These are phyloP conservation scores for Mucor mucedo DNA, from an alignment of 371 early-diverging fungal genomes.

Conservation along the genomic window DNA sequence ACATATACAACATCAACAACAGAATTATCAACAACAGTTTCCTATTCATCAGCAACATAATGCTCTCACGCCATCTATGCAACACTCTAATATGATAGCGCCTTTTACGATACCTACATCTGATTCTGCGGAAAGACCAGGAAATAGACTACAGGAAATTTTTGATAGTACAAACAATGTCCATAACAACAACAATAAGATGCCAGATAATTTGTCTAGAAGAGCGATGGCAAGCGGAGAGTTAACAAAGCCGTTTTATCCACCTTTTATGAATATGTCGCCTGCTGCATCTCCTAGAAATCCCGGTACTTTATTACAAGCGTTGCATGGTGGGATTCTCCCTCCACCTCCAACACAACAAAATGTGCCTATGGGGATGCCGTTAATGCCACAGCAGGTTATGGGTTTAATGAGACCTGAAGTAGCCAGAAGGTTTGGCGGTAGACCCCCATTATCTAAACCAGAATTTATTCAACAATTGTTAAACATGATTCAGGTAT, in stretches of 20 bases:
- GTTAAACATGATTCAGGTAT: conserved; percentile 51
- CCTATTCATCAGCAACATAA: neutral
- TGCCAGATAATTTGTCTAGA: conserved; percentile 1
- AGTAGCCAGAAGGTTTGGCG: conserved; percentile 31
- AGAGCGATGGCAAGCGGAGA: conserved; percentile 25
- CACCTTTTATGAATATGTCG: conserved; percentile 31
- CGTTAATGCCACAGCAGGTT: conserved; percentile 32
- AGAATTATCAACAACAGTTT: conserved; percentile 9
- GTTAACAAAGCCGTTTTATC: conserved; percentile 36
- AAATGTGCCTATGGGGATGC: conserved; percentile 25
- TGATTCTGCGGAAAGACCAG: conserved; percentile 26
- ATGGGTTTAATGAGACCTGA: conserved; percentile 38
- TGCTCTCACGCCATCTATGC: conserved; percentile 20
- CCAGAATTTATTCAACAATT: conserved; percentile 58
- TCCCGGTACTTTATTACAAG: conserved; percentile 50
- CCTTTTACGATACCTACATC: conserved; percentile 13
- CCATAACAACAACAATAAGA: conserved; percentile 5
- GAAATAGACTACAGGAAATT: conserved; percentile 9
- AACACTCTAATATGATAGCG: conserved; percentile 2
- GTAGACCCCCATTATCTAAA: conserved; percentile 39
- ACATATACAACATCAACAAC: neutral
- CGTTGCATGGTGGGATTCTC: conserved; percentile 41
- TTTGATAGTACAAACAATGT: conserved; percentile 10
- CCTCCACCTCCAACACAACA: conserved; percentile 26
- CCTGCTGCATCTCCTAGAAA: conserved; percentile 42